Conservation (phyloP, 768 basidiomycete genomes). For the Macrolepiota dolichaula region DNA sequence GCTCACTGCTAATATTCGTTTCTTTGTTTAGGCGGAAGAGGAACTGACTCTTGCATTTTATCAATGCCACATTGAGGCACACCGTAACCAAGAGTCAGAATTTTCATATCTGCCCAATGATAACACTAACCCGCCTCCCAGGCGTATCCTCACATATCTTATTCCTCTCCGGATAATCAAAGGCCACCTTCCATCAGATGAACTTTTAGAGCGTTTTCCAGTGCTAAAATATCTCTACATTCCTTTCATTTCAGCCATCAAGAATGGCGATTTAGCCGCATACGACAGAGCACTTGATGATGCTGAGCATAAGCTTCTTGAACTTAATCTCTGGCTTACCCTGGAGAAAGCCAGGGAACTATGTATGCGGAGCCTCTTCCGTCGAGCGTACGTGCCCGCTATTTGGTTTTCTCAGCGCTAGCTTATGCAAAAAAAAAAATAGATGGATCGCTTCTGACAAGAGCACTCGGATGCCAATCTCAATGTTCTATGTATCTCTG, state of each 20-base stretch:
- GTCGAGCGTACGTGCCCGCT: conserved; percentile 55
- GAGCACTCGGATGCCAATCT: conserved; percentile 73
- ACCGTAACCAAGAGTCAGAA: conserved; percentile 79
- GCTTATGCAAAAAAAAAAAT: not conserved
- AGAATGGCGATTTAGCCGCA: conserved; percentile 67
- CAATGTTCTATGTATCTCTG: conserved; percentile 77
- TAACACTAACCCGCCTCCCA: conserved; percentile 23
- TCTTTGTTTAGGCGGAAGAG: conserved; percentile 62
- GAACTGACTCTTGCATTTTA: conserved; percentile 87
- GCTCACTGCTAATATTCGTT: conserved; percentile 9
- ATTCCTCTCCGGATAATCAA: conserved; percentile 86
- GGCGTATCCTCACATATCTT: conserved; percentile 88
- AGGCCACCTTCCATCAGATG: conserved; percentile 78
- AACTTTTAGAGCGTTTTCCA: conserved; percentile 71
- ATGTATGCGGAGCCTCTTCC: conserved; percentile 80
- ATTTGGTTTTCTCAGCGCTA: not conserved
- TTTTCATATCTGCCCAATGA: not conserved
- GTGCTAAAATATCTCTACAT: conserved; percentile 67
- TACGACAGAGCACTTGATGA: conserved; percentile 78
- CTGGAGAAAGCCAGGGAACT: conserved; percentile 87
- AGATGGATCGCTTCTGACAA: conserved; percentile 83
- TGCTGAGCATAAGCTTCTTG: conserved; percentile 73
- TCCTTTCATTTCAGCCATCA: conserved; percentile 81
- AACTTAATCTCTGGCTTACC: conserved; percentile 82
- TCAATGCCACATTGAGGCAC: conserved; percentile 68